A percentile compares a stretch with the other conserved stretches of the same genome.
phyloP scores from a whole-genome alignment of 352 stramenopile species.

The Pythium biforme region DNA sequence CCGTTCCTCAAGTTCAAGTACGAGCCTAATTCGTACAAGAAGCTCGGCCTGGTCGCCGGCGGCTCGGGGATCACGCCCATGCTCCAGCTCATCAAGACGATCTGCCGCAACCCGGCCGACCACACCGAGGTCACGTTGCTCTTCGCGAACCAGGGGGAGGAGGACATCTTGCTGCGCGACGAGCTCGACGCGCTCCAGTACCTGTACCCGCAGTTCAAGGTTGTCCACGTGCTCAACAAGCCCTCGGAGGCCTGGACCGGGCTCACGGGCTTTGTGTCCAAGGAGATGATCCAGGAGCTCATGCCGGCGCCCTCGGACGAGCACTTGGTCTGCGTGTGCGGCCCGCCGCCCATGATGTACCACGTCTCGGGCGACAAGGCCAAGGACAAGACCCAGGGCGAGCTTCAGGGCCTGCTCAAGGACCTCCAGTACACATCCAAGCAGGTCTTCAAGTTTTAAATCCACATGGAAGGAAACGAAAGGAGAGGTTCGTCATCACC shows the following conservation, averaged over 20 bases:
- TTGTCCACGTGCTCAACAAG: conserved; percentile 59
- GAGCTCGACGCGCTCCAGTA: conserved; percentile 65
- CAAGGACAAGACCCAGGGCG: conserved; percentile 73
- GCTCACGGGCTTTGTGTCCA: conserved; percentile 64
- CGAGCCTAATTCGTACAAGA: conserved; percentile 77
- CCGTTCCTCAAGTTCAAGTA: conserved; percentile 86
- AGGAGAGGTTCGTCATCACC: too few species aligned
- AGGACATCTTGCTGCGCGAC: conserved; percentile 85
- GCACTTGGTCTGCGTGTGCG: conserved; percentile 66
- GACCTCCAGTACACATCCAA: conserved; percentile 50
- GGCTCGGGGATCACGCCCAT: conserved; percentile 88
- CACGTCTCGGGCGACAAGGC: conserved; percentile 76
- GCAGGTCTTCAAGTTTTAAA: conserved; percentile 75
- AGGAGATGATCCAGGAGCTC: conserved; percentile 68
- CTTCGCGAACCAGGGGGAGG: conserved; percentile 75
- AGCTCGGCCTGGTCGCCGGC: conserved; percentile 75
- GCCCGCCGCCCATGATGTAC: conserved; percentile 83
- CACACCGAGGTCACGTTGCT: conserved; percentile 69
- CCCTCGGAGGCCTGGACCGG: conserved; percentile 42
- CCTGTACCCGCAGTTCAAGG: conserved; percentile 62
- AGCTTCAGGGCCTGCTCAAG: conserved; percentile 74
- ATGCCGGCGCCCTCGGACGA: conserved; percentile 59
- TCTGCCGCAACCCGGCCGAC: conserved; percentile 80
- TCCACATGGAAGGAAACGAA: conserved; percentile 32
- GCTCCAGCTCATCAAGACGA: conserved; percentile 82